Evolutionary conservation across 2,329 filamentous ascomycete species (phyloP).

Genomic region (Ophiostoma ulmi): DNA sequence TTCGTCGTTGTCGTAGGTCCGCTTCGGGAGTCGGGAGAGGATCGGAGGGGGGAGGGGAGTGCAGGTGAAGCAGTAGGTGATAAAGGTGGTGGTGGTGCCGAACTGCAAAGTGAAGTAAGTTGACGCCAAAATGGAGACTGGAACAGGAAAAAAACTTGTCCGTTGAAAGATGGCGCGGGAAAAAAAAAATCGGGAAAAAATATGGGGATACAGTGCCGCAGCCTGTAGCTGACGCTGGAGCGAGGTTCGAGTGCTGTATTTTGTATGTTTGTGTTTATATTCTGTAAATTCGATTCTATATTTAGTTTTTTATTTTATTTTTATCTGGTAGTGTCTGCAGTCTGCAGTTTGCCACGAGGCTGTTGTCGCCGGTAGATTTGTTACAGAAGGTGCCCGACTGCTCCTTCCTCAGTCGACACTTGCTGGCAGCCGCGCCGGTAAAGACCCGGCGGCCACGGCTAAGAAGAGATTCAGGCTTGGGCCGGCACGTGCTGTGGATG

Average conservation of each 20-base stretch:
- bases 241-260: neutral
- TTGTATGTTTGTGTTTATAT: neutral
- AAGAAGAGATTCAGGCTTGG: neutral
- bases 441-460: neutral
- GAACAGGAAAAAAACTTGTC: conserved; percentile 25
- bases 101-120: conserved; percentile 13
- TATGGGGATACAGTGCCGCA: conserved; percentile 21
- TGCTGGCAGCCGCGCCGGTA: conserved; percentile 7
- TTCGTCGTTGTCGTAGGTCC: neutral
- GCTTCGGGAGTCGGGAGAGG: neutral
- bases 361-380: neutral
- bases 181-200: conserved; percentile 25
- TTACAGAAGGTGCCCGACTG: neutral
- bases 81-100: neutral
- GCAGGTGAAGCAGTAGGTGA: neutral
- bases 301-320: neutral
- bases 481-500: neutral
- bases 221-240: neutral
- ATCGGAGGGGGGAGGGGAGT: neutral
- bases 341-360: neutral
- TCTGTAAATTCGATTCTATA: neutral
- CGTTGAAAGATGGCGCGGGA: conserved; percentile 22
- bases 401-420: conserved; percentile 10
- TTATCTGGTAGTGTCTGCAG: neutral
- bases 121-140: conserved; percentile 21